Conservation (phyloP, 2,329 filamentous ascomycete genomes). For the Leptodontidium sp. region DNA sequence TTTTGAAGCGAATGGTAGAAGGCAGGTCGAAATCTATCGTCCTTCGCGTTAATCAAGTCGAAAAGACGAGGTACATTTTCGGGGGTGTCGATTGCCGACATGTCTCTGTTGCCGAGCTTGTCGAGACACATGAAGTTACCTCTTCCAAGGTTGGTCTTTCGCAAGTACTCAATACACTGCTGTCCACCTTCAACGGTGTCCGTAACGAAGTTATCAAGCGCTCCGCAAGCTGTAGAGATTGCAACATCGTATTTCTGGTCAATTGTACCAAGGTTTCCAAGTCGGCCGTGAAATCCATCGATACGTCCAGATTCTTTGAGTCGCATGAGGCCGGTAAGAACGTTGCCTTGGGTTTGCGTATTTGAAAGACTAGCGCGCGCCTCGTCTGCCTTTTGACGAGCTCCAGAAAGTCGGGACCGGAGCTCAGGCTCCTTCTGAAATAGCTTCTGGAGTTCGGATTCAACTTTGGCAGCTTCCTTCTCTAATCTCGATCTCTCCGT, state of each 20-base stretch:
- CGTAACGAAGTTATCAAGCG: slow-evolving; percentile 95
- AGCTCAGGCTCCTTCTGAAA: slow-evolving; percentile 81
- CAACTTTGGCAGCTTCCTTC: slow-evolving; percentile 76
- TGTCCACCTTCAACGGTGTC: slow-evolving; percentile 96
- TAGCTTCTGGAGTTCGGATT: slow-evolving; percentile 77
- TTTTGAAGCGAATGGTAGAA: slow-evolving; percentile 97
- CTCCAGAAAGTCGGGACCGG: slow-evolving; percentile 84
- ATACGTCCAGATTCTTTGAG: slow-evolving; percentile 96
- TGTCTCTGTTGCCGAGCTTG: slow-evolving; percentile 79
- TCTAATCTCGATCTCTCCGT: slow-evolving; percentile 75
- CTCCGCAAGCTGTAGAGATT: slow-evolving; percentile 94
- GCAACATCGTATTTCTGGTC: slow-evolving; percentile 95
- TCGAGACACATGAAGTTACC: slow-evolving; percentile 98
- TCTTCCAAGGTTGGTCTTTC: slow-evolving; percentile 95
- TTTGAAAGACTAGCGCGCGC: slow-evolving; percentile 88
- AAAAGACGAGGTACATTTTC: slow-evolving; percentile 93
- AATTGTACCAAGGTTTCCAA: slow-evolving; percentile 93
- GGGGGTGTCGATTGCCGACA: slow-evolving; percentile 84
- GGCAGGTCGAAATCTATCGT: slow-evolving; percentile 85
- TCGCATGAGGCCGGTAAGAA: slow-evolving; percentile 89
- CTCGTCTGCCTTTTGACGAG: slow-evolving; percentile 94
- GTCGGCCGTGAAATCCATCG: slow-evolving; percentile 93
- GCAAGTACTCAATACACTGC: slow-evolving; percentile 96
- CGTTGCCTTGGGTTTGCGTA: slow-evolving; percentile 92
- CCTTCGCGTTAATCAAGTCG: slow-evolving; percentile 88